Conservation (phyloP, 768 basidiomycete species). For the Leccinum sublutescens region DNA sequence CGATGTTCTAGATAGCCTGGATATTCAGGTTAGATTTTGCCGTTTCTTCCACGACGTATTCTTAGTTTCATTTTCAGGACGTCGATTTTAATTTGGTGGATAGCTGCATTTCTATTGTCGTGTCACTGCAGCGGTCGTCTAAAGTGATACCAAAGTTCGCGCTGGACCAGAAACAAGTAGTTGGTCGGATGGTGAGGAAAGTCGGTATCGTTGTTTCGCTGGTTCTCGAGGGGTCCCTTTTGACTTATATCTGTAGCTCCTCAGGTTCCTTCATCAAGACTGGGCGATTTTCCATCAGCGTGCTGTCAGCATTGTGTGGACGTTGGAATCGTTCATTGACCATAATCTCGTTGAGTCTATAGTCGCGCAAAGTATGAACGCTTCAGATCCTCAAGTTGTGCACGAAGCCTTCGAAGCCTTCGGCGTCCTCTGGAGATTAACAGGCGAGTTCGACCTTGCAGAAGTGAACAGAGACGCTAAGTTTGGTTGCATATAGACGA, state of each 20-base stretch:
- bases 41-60: background rate
- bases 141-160: slow-evolving; percentile 51
- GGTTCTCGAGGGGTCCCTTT: background rate
- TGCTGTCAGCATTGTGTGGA: slow-evolving; percentile 81
- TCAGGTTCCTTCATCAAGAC: slow-evolving; percentile 69
- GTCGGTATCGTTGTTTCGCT: slow-evolving; percentile 29
- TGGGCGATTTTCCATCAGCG: slow-evolving; percentile 76
- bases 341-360: slow-evolving; percentile 75
- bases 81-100: slow-evolving; percentile 69
- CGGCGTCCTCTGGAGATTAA: slow-evolving; percentile 88
- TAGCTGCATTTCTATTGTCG: slow-evolving; percentile 51
- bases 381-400: slow-evolving; percentile 45
- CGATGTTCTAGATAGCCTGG: slow-evolving; percentile 49
- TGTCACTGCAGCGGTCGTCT: slow-evolving; percentile 52
- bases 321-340: slow-evolving; percentile 54
- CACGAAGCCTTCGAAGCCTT: slow-evolving; percentile 80
- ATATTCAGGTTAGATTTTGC: slow-evolving; percentile 47
- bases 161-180: slow-evolving; percentile 54
- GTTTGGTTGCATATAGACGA: slow-evolving; percentile 56
- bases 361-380: slow-evolving; percentile 68
- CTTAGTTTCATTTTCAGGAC: slow-evolving; percentile 13
- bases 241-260: slow-evolving; percentile 44
- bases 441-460: slow-evolving; percentile 49
- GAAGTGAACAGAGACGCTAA: slow-evolving; percentile 3
- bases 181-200: slow-evolving; percentile 57